Evolutionary conservation across 257 asterid genomes (phyloP).

Genomic region (Petunia axillaris): DNA sequence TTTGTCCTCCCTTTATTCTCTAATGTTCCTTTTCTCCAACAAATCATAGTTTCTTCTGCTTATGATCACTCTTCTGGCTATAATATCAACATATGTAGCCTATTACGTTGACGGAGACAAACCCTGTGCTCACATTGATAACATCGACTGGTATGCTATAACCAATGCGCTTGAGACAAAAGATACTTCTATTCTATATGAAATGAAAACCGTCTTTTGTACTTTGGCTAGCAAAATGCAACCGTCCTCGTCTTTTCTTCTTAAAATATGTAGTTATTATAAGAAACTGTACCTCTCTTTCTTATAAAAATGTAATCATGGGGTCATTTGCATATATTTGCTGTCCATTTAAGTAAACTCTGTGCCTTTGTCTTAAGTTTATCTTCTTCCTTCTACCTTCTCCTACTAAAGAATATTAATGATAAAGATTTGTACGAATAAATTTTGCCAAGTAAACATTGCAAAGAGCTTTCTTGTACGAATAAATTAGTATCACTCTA

Average conservation of each 20-base stretch:
- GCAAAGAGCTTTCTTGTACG: too few relatives aligned
- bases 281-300: too few relatives aligned
- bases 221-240: neutral
- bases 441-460: too few relatives aligned
- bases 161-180: neutral
- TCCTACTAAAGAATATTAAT: too few relatives aligned
- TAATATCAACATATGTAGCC: neutral
- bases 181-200: slow-evolving; percentile 1
- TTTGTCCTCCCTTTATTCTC: neutral
- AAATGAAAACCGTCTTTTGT: neutral
- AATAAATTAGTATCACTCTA: neutral
- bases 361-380: neutral
- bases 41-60: neutral
- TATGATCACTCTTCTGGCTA: neutral
- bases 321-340: neutral
- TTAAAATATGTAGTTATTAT: neutral
- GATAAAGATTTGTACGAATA: too few relatives aligned
- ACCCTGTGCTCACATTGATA: neutral
- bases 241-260: neutral
- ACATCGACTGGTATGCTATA: slow-evolving; percentile 1
- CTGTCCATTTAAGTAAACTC: neutral
- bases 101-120: neutral
- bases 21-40: neutral
- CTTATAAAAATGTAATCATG: neutral
- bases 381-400: neutral